Percentiles rank a stretch among this genome's conserved stretches.
phyloP scores from a whole-genome alignment of 73 alveolate genomes.

The Tetrahymena elliotti region DNA sequence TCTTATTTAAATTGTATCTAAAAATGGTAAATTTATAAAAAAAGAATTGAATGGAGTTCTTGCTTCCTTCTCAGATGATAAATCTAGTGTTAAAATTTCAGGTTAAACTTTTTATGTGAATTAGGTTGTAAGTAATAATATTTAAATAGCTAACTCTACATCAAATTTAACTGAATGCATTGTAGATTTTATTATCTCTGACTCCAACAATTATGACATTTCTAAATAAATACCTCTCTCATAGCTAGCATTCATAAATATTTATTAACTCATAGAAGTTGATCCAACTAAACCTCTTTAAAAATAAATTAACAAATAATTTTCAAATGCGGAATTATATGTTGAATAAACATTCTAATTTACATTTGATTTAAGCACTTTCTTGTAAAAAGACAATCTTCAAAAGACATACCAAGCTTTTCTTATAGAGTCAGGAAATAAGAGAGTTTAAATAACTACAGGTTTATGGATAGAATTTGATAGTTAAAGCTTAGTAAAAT shows the following conservation, averaged over 20 bases:
- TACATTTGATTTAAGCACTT: background rate
- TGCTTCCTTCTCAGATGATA: background rate
- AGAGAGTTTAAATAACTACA: background rate
- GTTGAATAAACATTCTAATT: background rate
- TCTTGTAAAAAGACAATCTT: background rate
- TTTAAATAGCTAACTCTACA: background rate
- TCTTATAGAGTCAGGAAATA: background rate
- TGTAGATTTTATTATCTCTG: background rate
- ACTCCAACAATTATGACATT: background rate
- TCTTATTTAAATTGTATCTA: background rate
- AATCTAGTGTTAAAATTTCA: background rate
- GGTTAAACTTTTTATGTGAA: background rate
- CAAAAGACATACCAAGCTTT: background rate
- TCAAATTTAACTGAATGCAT: background rate
- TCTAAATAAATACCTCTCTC: background rate
- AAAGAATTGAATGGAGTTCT: background rate
- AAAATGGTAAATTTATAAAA: background rate
- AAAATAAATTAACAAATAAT: too few species aligned
- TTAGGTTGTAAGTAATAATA: background rate
- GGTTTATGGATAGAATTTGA: background rate
- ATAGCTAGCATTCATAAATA: background rate
- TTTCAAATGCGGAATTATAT: too few species aligned
- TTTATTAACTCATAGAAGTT: background rate
- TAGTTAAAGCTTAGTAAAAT: background rate
- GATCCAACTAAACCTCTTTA: background rate